phyloP scores from a whole-genome alignment of 306 rosid species.

The Canavalia ensiformis region DNA sequence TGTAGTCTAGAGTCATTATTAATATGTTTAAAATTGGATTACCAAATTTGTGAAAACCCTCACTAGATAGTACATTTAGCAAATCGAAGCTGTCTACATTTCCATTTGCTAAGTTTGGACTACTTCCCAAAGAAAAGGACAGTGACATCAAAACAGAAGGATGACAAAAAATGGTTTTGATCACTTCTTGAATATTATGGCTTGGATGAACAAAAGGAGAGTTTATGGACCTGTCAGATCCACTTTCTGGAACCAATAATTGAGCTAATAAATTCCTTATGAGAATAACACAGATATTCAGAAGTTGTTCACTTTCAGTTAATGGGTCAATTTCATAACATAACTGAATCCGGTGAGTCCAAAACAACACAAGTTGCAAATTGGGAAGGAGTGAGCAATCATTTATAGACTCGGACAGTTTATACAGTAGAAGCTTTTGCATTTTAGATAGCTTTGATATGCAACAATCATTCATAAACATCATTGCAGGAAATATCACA shows the following conservation, averaged over 20 bases:
- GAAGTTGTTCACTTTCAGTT: slow-evolving; percentile 59
- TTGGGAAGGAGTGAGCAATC: slow-evolving; percentile 55
- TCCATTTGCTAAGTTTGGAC: slow-evolving; percentile 47
- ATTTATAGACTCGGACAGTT: slow-evolving; percentile 59
- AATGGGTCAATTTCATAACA: slow-evolving; percentile 57
- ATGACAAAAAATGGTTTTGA: slow-evolving; percentile 70
- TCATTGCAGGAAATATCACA: slow-evolving; percentile 76
- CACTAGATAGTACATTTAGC: slow-evolving; percentile 54
- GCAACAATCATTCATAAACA: slow-evolving; percentile 62
- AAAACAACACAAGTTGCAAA: slow-evolving; percentile 77
- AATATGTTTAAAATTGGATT: slow-evolving; percentile 68
- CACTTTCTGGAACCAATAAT: slow-evolving; percentile 57
- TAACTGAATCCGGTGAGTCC: slow-evolving; percentile 70
- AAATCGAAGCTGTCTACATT: slow-evolving; percentile 49
- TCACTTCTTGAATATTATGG: slow-evolving; percentile 62
- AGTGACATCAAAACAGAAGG: slow-evolving; percentile 67
- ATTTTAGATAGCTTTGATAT: slow-evolving; percentile 58
- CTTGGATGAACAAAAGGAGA: slow-evolving; percentile 56
- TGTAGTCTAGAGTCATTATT: slow-evolving; percentile 62
- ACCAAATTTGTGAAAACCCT: slow-evolving; percentile 58
- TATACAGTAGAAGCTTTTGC: slow-evolving; percentile 65
- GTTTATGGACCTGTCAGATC: slow-evolving; percentile 46
- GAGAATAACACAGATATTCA: slow-evolving; percentile 68
- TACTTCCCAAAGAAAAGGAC: slow-evolving; percentile 62
- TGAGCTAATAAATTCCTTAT: slow-evolving; percentile 56